phyloP scores from a whole-genome alignment of 225 moss, liverwort and hornwort species.

The Ulota crispa region DNA sequence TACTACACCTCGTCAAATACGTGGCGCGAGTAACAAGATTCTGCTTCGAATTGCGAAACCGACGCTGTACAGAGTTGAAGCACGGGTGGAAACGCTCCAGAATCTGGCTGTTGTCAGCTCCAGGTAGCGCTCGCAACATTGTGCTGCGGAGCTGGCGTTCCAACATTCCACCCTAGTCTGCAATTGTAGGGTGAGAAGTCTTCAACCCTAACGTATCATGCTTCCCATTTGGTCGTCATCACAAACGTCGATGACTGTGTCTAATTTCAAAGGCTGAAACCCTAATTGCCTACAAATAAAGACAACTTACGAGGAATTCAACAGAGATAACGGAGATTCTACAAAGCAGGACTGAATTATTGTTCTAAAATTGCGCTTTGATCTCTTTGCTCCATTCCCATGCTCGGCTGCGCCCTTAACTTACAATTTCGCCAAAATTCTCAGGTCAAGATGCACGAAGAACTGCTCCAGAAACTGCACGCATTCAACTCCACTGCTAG shows the following conservation, averaged over 20 bases:
- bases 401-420: neutral
- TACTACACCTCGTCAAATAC: slow-evolving; percentile 21
- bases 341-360: slow-evolving; percentile 7
- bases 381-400: neutral
- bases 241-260: neutral
- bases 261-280: neutral
- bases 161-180: neutral
- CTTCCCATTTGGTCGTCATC: neutral
- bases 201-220: neutral
- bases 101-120: neutral
- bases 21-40: neutral
- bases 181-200: neutral
- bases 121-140: slow-evolving; percentile 18
- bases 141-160: neutral
- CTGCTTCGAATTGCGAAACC: slow-evolving; percentile 1
- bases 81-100: neutral
- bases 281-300: slow-evolving; percentile 14
- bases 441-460: neutral
- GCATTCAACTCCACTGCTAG: neutral
- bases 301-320: neutral
- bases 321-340: neutral
- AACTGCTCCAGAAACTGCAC: neutral
- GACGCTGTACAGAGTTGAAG: slow-evolving; percentile 3
- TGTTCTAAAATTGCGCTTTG: neutral
- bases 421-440: neutral